These are phyloP conservation scores for Exophiala viscosa DNA, from an alignment of 2,329 filamentous ascomycete species.

Conservation along the genomic window DNA sequence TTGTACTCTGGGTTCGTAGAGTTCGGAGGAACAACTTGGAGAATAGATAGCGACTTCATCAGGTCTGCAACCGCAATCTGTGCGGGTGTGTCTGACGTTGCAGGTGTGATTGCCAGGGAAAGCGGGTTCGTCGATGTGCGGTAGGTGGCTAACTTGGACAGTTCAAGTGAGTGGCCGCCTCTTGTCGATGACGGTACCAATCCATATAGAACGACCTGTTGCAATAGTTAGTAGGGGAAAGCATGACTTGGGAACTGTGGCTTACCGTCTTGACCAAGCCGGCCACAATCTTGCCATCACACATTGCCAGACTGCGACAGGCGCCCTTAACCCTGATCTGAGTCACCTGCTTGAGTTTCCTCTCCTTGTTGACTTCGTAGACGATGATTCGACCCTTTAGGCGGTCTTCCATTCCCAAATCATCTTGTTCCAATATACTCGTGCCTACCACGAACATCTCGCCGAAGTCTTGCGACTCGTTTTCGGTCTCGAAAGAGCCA, in stretches of 20 bases:
- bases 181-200: conserved; percentile 37
- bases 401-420: conserved; percentile 48
- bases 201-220: conserved; percentile 57
- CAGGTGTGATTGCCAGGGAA: conserved; percentile 67
- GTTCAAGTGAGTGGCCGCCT: conserved; percentile 38
- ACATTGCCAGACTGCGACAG: conserved; percentile 72
- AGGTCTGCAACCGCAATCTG: conserved; percentile 82
- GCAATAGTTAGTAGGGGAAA: conserved; percentile 1
- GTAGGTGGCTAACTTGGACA: conserved; percentile 71
- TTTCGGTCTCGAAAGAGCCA: conserved; percentile 51
- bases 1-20: conserved; percentile 12
- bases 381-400: conserved; percentile 74
- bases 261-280: conserved; percentile 82
- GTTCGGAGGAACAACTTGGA: conserved; percentile 58
- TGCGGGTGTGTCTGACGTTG: conserved; percentile 38
- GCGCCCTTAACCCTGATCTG: conserved; percentile 70
- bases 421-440: conserved; percentile 63
- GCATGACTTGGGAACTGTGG: conserved; percentile 4
- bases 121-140: conserved; percentile 80
- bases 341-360: conserved; percentile 67
- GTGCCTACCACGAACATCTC: conserved; percentile 85
- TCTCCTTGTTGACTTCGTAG: conserved; percentile 69
- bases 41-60: conserved; percentile 84
- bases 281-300: conserved; percentile 75
- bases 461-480: conserved; percentile 56